A percentile compares a stretch with the other conserved stretches of the same genome.
Conservation (phyloP, 495 filamentous ascomycete species). For the Cenococcum geophilum region DNA sequence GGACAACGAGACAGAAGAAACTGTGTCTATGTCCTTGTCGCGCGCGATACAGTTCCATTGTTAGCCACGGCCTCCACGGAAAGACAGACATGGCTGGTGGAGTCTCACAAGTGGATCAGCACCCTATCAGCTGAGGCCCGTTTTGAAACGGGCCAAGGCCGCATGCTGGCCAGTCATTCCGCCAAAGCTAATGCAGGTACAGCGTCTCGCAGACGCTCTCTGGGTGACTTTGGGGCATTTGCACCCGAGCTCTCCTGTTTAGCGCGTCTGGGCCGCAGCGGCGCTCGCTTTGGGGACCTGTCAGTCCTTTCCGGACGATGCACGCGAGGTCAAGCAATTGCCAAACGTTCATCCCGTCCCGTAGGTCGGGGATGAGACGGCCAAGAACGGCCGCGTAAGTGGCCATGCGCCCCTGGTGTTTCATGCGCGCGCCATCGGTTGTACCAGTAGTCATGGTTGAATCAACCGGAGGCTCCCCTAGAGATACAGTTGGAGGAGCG, state of each 20-base stretch:
- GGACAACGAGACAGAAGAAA: constrained; percentile 12
- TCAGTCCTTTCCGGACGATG: background rate
- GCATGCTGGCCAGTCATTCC: background rate
- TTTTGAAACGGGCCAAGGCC: background rate
- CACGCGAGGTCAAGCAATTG: background rate
- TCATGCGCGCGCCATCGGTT: background rate
- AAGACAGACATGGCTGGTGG: background rate
- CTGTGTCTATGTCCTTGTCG: constrained; percentile 25
- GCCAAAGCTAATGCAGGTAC: background rate
- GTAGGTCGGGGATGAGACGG: background rate
- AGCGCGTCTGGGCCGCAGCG: background rate
- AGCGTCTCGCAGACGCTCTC: constrained; percentile 1
- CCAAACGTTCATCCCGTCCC: background rate
- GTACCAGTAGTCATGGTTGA: background rate
- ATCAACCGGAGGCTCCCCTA: background rate
- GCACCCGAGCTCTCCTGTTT: background rate
- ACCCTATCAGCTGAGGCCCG: background rate
- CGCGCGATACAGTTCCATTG: constrained; percentile 20
- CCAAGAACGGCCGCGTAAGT: background rate
- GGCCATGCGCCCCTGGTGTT: constrained; percentile 3
- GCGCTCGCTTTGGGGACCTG: background rate
- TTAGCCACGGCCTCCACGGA: constrained; percentile 1
- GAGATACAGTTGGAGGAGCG: background rate
- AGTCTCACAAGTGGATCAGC: background rate
- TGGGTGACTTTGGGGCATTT: background rate